Conservation (phyloP, 129 eudicot genomes). For the Ambrosia trifida region DNA sequence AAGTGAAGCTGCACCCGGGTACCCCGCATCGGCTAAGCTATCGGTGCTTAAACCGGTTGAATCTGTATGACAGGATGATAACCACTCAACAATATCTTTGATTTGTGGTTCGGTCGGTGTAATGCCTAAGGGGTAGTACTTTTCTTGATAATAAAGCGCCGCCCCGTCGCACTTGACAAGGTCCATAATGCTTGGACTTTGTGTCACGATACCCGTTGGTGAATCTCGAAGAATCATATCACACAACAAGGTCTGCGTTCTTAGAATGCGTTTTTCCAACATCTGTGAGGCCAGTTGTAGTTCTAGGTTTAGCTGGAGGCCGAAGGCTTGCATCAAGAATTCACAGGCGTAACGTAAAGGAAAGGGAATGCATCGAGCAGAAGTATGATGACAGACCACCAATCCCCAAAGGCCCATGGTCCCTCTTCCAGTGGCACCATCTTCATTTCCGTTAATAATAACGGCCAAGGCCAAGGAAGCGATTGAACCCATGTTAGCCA, state of each 20-base stretch:
- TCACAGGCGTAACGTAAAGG: slow-evolving; percentile 95
- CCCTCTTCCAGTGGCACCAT: slow-evolving; percentile 53
- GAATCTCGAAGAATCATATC: slow-evolving; percentile 95
- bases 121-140: slow-evolving; percentile 72
- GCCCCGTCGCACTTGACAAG: slow-evolving; percentile 97
- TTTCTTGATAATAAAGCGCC: slow-evolving; percentile 73
- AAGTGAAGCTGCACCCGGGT: slow-evolving; percentile 76
- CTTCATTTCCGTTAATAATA: slow-evolving; percentile 75
- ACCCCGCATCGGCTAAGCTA: slow-evolving; percentile 88
- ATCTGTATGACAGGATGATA: slow-evolving; percentile 67
- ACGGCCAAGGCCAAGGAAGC: slow-evolving; percentile 95
- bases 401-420: slow-evolving; percentile 89
- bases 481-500: slow-evolving; percentile 98
- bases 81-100: slow-evolving; percentile 87
- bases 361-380: slow-evolving; percentile 73
- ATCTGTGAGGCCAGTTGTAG: slow-evolving; percentile 72
- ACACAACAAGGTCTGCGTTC: slow-evolving; percentile 85
- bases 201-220: slow-evolving; percentile 80
- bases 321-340: slow-evolving; percentile 95
- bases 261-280: slow-evolving; percentile 73
- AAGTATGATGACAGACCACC: slow-evolving; percentile 96
- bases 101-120: slow-evolving; percentile 86
- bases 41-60: slow-evolving; percentile 95
- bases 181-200: slow-evolving; percentile 93
- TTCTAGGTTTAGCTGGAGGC: slow-evolving; percentile 85